Base-by-base conservation (phyloP, 805 yeast genomes). In the Wickerhamomyces bovis region DNA sequence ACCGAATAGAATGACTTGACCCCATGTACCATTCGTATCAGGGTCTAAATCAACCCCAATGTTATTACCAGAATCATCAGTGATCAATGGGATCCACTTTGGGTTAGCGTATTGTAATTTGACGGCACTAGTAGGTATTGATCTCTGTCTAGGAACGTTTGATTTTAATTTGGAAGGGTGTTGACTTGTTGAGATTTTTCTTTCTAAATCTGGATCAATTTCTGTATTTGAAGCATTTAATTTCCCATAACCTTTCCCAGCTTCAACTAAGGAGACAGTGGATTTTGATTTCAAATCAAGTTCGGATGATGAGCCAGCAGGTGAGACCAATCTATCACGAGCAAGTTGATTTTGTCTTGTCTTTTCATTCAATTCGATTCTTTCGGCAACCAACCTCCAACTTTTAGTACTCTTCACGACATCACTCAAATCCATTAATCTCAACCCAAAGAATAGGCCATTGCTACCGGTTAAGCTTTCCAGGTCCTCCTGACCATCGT, bases 1-100 rank as follows among this genome's bases (percentile, higher is more conserved):
- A 36, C 99, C 99, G 65, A 87, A 92, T 45, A 90, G 61, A 52
- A 92, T 92, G 18, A 94, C 84, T 68, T 92, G 99, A 35, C 98
- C 99, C 77, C 85, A 81, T 48, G 71, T 74, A 40, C 97, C 96
- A 23, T 69, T 68, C 10, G 82, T 76, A 8, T 89, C 96, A 1
- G 94, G 92, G 3, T 87, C 82, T 49, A 92, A 73, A 67, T 92
- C 99, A 15, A 94, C 71, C 44, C 89, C 99, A 53, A 92, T 82
- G 64, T 89, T 90, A 68, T 92, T 92, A 41, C 99, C 99, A 20
- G 81, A 83, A 45, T 78, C 81, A 64, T 92, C 99, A 42, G 92
- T 88, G 35, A 87, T 80, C 44, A 92, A 66, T 3, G 99, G 98
- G 49, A 92, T 81, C 99, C 99, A 92, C 57, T 77, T 79, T 4